Evolutionary conservation across 1,284 basidiomycete species (phyloP), one percentile per base, ranked within the genome.

Genomic region (Moniliella sp.): DNA sequence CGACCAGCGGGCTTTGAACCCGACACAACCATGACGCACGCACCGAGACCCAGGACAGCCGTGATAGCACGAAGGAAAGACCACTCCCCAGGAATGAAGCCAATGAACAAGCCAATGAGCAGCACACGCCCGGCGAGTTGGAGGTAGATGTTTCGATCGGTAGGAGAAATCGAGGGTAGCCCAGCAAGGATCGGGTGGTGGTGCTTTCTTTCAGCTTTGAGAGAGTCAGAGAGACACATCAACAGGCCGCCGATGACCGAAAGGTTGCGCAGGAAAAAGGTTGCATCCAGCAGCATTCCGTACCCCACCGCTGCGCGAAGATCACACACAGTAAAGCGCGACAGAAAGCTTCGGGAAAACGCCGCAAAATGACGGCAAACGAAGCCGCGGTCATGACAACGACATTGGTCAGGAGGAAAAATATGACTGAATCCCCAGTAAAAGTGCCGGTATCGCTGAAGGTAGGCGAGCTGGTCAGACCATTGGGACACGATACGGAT

Each of bases 1-100:
- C 10, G 80, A 83, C 82, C 84, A 93, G 63, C 93, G 91, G 51
- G 91, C 88, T 67, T 97, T 97, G 74, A 94, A 97, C 30, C 91
- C 91, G 42, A 97, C 72, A 86, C 91, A 33, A 99, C 86, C 82
- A 93, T 93, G 54, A 74, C 64, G 61, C 88, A 94, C 1, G 88
- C 86, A n/a, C 51, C 59, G 23, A 65, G 35, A 5, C 63, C 63
- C 13, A 62, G 44, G 23, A 91, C 66, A 18, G 82, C 84, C 34
- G 91, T 77, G 38, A 88, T 65, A 5, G 84, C 70, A 40, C 86
- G 78, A 14, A 70, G 71, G 44, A 91, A 65, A 43, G 71, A 77
- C 84, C 86, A 94, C 60, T 72, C 66, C 34, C 86, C 86, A 60
- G 88, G 83, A 48, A 93, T 76, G 67, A 97, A 94, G 1, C 91